Evolutionary conservation across 23 red algal genomes (phyloP).

Genomic region (Gracilaria gracilis): DNA sequence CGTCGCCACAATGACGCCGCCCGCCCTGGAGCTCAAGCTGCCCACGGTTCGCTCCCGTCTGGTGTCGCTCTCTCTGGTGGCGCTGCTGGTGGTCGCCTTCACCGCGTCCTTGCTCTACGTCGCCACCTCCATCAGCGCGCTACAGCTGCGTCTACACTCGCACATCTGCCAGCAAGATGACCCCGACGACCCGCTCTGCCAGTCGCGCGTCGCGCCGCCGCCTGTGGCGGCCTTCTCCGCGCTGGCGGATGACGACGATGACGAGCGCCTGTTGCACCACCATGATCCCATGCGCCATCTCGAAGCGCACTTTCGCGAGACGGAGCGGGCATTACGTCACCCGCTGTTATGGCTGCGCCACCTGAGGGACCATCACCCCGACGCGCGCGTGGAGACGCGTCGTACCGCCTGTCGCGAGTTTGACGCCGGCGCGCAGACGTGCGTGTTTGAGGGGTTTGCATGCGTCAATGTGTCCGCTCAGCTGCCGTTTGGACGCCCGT

Average conservation of each 20-base stretch:
- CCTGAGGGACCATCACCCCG: not conserved
- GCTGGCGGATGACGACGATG: too few species aligned
- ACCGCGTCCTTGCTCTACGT: not conserved
- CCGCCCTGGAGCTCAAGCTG: not conserved
- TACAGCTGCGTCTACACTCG: not conserved
- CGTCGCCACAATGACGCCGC: not conserved
- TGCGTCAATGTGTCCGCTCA: slow-evolving; percentile 34
- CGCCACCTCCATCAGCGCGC: not conserved
- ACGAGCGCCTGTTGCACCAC: not conserved
- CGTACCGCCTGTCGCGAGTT: slow-evolving; percentile 51
- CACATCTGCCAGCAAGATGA: not conserved
- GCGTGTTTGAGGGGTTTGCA: slow-evolving; percentile 50
- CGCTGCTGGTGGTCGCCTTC: not conserved
- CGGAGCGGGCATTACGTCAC: not conserved
- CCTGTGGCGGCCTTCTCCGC: not conserved
- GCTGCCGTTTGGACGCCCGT: not conserved
- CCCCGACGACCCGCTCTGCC: not conserved
- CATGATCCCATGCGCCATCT: not conserved
- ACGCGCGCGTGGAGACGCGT: not conserved
- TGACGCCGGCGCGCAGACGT: slow-evolving; percentile 47
- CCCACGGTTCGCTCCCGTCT: not conserved
- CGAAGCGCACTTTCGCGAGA: not conserved
- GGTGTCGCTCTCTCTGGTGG: not conserved
- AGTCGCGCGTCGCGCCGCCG: not conserved
- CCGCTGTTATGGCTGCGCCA: not conserved